phyloP scores from a whole-genome alignment of 345 rosid genomes.

The Zanthoxylum bungeanum region DNA sequence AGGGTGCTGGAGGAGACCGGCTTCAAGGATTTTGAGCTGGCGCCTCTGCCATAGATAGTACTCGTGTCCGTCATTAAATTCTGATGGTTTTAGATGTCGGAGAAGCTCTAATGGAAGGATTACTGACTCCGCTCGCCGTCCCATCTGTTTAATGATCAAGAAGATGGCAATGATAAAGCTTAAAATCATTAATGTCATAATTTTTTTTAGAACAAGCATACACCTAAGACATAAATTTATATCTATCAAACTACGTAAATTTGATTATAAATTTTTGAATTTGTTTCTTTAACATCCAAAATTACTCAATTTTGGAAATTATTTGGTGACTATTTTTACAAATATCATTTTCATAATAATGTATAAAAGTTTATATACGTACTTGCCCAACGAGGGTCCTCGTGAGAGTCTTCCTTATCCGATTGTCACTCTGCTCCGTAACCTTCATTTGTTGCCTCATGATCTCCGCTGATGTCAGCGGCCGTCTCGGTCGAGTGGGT shows the following conservation, averaged over 20 bases:
- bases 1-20: conserved; percentile 74
- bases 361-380: conserved; percentile 23
- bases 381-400: conserved; percentile 93
- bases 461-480: conserved; percentile 84
- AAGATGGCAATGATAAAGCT: neutral
- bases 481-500: conserved; percentile 54
- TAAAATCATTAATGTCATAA: too few relatives aligned
- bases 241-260: too few relatives aligned
- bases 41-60: conserved; percentile 84
- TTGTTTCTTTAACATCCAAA: too few relatives aligned
- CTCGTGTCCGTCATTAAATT: conserved; percentile 63
- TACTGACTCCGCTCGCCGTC: conserved; percentile 80
- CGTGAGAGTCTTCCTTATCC: conserved; percentile 84
- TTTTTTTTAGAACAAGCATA: too few relatives aligned
- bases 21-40: conserved; percentile 73
- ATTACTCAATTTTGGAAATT: too few relatives aligned
- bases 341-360: too few relatives aligned
- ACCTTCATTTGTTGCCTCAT: conserved; percentile 95
- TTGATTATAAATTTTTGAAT: too few relatives aligned
- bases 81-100: conserved; percentile 76
- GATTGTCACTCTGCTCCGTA: conserved; percentile 78
- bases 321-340: too few relatives aligned
- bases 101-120: conserved; percentile 87
- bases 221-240: too few relatives aligned
- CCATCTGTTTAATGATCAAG: conserved; percentile 39